Evolutionary conservation across 768 basidiomycete species (phyloP).

Genomic region (Pulveroboletus sp.): DNA sequence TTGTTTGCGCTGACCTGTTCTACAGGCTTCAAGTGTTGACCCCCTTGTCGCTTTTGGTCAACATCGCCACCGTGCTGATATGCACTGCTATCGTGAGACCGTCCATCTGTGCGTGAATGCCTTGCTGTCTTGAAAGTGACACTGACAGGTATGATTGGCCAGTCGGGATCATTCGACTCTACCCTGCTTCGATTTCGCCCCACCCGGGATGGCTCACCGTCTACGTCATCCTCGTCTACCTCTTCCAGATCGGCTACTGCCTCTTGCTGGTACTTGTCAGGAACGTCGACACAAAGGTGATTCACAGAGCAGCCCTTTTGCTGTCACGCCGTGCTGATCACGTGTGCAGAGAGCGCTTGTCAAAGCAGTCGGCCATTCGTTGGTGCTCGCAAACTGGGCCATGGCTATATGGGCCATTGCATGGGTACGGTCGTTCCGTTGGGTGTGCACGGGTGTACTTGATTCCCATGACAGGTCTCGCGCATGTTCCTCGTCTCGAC

Average conservation of each 20-base stretch:
- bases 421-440: conserved; percentile 43
- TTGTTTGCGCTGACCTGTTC: not conserved
- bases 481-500: conserved; percentile 75
- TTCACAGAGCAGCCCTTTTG: not conserved
- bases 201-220: conserved; percentile 49
- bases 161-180: conserved; percentile 48
- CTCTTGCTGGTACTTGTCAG: conserved; percentile 64
- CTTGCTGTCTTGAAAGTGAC: not conserved
- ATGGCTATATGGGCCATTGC: conserved; percentile 78
- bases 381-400: conserved; percentile 75
- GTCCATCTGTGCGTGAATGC: conserved; percentile 41
- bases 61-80: conserved; percentile 65
- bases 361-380: conserved; percentile 73
- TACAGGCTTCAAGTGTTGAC: conserved; percentile 78
- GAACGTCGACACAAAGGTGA: conserved; percentile 77
- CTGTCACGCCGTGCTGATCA: not conserved
- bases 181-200: conserved; percentile 73
- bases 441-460: not conserved
- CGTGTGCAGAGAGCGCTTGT: conserved; percentile 52
- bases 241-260: conserved; percentile 79
- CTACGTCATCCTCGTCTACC: conserved; percentile 58
- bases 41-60: conserved; percentile 77
- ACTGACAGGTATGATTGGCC: not conserved
- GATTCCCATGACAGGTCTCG: conserved; percentile 45
- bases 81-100: conserved; percentile 68